These are phyloP conservation scores for Apiospora marii DNA, from an alignment of 2,329 filamentous ascomycete genomes.

Conservation along the genomic window DNA sequence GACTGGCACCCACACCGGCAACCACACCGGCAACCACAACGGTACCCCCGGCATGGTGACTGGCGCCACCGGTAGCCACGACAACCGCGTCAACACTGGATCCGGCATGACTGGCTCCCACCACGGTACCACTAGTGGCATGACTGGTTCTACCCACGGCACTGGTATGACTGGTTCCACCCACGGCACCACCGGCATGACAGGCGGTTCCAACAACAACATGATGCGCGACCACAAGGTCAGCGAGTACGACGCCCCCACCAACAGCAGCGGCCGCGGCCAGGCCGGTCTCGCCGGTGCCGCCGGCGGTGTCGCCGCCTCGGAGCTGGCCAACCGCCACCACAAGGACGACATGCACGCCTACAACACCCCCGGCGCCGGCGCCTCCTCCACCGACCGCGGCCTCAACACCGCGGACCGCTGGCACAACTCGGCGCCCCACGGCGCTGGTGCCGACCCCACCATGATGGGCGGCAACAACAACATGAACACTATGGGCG, in stretches of 20 bases:
- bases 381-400: neutral
- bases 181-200: too few relatives aligned
- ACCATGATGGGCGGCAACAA: neutral
- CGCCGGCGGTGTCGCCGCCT: slow-evolving; percentile 30
- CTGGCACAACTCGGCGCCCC: neutral
- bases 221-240: slow-evolving; percentile 27
- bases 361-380: slow-evolving; percentile 23
- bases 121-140: neutral
- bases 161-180: too few relatives aligned
- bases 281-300: slow-evolving; percentile 24
- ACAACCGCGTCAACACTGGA: slow-evolving; percentile 3
- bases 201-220: slow-evolving; percentile 24
- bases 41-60: neutral
- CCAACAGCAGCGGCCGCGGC: slow-evolving; percentile 28
- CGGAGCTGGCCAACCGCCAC: slow-evolving; percentile 27
- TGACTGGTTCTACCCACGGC: too few relatives aligned
- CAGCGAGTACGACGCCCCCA: slow-evolving; percentile 27
- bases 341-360: slow-evolving; percentile 25
- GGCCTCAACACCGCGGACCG: neutral
- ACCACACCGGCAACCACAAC: neutral
- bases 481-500: neutral
- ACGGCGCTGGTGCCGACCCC: too few relatives aligned
- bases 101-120: slow-evolving; percentile 12
- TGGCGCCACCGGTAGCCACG: slow-evolving; percentile 24
- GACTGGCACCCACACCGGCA: neutral